phyloP scores from a whole-genome alignment of 2,329 filamentous ascomycete species.

The Colletotrichum australisinense region DNA sequence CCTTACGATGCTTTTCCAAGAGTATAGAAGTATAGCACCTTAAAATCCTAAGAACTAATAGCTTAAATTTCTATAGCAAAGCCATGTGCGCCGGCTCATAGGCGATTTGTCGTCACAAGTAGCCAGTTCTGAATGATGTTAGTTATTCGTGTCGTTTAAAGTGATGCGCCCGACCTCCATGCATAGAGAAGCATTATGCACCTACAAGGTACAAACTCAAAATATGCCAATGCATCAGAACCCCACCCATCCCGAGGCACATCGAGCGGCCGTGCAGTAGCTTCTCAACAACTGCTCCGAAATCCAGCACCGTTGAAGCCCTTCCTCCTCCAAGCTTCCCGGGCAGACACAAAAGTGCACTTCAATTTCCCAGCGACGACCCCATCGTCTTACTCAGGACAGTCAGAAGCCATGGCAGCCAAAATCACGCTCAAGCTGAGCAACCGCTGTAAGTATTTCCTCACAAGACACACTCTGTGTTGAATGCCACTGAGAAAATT shows the following conservation, averaged over 20 bases:
- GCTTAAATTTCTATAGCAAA: not conserved
- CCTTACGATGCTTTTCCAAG: no score
- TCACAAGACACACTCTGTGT: not conserved
- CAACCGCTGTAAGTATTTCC: constrained; percentile 49
- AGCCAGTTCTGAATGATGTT: not conserved
- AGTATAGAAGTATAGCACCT: no score
- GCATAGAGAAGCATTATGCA: not conserved
- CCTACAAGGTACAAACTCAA: not conserved
- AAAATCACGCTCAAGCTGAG: constrained; percentile 55
- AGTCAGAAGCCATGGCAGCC: constrained; percentile 40
- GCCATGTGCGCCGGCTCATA: not conserved
- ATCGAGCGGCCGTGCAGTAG: constrained; percentile 27
- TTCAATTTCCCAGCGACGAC: not conserved
- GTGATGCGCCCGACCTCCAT: not conserved
- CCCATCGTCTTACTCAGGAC: not conserved
- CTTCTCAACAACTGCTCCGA: constrained; percentile 29
- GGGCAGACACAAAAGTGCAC: constrained; percentile 1
- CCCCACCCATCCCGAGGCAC: constrained; percentile 14
- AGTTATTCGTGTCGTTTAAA: not conserved
- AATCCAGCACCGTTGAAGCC: constrained; percentile 8
- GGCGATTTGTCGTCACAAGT: not conserved
- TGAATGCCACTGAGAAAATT: not conserved
- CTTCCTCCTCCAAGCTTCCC: constrained; percentile 4
- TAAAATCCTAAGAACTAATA: no score
- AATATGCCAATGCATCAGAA: not conserved